Base-by-base conservation (phyloP, 352 stramenopile species). In the Pilasporangium apinafurcum region DNA sequence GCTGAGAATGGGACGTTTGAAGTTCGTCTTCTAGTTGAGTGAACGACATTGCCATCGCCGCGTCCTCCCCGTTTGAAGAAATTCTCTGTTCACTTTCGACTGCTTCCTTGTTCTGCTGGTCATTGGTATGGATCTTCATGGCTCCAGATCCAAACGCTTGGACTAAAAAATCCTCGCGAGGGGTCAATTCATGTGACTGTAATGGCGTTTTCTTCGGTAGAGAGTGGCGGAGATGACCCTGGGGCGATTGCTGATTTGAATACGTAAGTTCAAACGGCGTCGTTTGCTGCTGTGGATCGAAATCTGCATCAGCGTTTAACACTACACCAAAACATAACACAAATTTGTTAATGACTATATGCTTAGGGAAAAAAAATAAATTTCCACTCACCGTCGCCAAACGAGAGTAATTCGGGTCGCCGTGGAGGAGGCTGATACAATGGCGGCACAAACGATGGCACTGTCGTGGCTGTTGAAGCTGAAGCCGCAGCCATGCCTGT, bases 161-260 rank as follows among this genome's bases (percentile, higher is more conserved):
- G n/a, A 88, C 61, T 25, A 88, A 64, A 39, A 69, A 82, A 28
- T 83, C 73, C 52, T 88, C 76, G 0, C 76, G 65, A 12, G 76
- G 76, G 26, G 73, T 83, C 18, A 61, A 79, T n/a, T 84, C 65
- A 16, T 50, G 57, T 2, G 53, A 59, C 13, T 64, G 48, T 16
- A 62, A 59, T n/a, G 51, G 25, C 13, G 32, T 51, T n/a, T 29
- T 17, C 8, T 26, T 22, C 16, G 26, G 25, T 30, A 33, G 16
- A 16, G 17, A 32, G 6, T n/a, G 26, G 20, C 31, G 31, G 31
- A 36, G 16, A 20, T 5, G 6, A 36, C n/a, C n/a, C n/a, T n/a
- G n/a, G n/a, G 38, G 38, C 35, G 24, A 18, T 4, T 45, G 18
- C 14, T 45, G 38, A 45, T 45, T 18, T 24, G 28, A 45, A 22